Evolutionary conservation across 306 rosid genomes (phyloP), one percentile per base, ranked within the genome.

Genomic region (Prosopis cineraria): DNA sequence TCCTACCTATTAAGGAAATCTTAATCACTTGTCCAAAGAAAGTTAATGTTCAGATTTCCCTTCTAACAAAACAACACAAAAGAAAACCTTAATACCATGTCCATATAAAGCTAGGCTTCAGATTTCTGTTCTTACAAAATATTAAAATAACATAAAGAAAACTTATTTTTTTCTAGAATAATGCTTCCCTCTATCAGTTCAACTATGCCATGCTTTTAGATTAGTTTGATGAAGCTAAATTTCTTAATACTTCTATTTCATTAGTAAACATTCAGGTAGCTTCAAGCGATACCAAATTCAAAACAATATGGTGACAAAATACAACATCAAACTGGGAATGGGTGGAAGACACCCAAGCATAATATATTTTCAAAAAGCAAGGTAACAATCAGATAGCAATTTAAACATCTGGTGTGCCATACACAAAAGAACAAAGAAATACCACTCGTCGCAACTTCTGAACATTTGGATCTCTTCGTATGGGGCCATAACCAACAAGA

Each of bases 401-500:
- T 58, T 33, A 48, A 72, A 62, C 76, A 50, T 17, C 75, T 17
- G 12, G 33, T 25, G 6, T 43, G 39, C 40, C 36, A 34, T 73
- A 70, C 16, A 75, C 73, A 68, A 29, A 84, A 83, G 77, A 70
- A 77, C 11, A 80, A 83, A 78, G 80, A 47, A 72, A 74, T 92
- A 94, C 98, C 97, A 88, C 82, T 87, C 91, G 86, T 72, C 68
- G 77, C 78, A 92, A 79, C 81, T 92, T 94, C 84, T n/a, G 85
- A 76, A 63, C 12, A 72, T 88, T 88, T 50, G 97, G 98, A 81
- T 90, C 68, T 83, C 83, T 90, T 76, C 93, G 95, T 36, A 85
- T 39, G 75, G 97, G 98, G 79, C 95, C 98, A 76, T 47, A 89
- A 81, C 97, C 93, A 64, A 94, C 80, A 83, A 92, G 76, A 19